Evolutionary conservation across 331 rosid genomes (phyloP).

Genomic region (Spiraea crenata): DNA sequence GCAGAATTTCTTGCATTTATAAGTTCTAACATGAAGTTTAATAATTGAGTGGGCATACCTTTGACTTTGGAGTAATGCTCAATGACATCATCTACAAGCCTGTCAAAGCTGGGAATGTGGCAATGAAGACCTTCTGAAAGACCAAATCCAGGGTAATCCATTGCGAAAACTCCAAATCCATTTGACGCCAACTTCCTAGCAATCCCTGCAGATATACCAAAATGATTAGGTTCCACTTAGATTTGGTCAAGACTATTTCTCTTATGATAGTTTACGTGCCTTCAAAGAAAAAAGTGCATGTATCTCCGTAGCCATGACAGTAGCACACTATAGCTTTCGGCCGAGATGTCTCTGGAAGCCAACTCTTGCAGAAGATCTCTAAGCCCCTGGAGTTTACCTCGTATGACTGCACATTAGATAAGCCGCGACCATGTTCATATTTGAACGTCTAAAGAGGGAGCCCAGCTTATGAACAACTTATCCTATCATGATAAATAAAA

Average conservation of each 20-base stretch:
- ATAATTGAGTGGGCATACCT: slow-evolving; percentile 43
- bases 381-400: slow-evolving; percentile 85
- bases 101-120: slow-evolving; percentile 64
- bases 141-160: slow-evolving; percentile 97
- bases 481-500: neutral
- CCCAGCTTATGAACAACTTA: neutral
- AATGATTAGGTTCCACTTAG: slow-evolving; percentile 19
- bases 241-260: neutral
- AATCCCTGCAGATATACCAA: slow-evolving; percentile 52
- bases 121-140: slow-evolving; percentile 95
- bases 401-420: slow-evolving; percentile 49
- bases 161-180: slow-evolving; percentile 85
- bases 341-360: slow-evolving; percentile 67
- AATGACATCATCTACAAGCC: slow-evolving; percentile 70
- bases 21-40: slow-evolving; percentile 1
- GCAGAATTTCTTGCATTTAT: neutral
- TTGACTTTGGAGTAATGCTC: slow-evolving; percentile 77
- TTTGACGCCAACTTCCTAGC: slow-evolving; percentile 73
- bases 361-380: slow-evolving; percentile 77
- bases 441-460: neutral
- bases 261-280: slow-evolving; percentile 44
- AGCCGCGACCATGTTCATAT: slow-evolving; percentile 3
- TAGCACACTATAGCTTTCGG: slow-evolving; percentile 75
- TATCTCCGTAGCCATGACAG: slow-evolving; percentile 98
- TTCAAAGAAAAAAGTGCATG: slow-evolving; percentile 96